Base-by-base conservation (phyloP, 2,329 filamentous ascomycete genomes). In the Aureobasidium sp. region DNA sequence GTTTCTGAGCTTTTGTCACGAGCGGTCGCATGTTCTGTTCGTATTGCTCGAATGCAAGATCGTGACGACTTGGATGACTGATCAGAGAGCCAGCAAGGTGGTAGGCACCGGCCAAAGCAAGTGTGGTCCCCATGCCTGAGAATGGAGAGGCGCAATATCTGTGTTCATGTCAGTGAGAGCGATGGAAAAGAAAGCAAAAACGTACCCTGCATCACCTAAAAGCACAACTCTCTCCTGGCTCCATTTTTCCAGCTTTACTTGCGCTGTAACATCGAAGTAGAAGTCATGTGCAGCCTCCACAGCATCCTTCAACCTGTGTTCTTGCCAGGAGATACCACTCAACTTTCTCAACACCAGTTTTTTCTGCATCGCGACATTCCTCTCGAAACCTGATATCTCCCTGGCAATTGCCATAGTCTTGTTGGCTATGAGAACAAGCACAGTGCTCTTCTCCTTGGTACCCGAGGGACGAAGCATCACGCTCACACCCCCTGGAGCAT, bases 261-360 rank as follows among this genome's bases (percentile, higher is more conserved):
- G 70, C 7, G 66, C 70, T 25, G 70, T 64, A 3, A 63, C 29
- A 9, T 59, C 52, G 53, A 65, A 66, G 61, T 70, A 70, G 62
- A 71, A 69, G 57, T 71, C 69, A 4, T 68, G 62, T 3, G 66
- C 64, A 15, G 62, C 45, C 32, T 69, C 59, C 70, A 77, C 73
- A 0, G 69, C 74, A 5, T 69, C 63, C 37, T 77, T 64, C 6
- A 79, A 68, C 4, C 76, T 69, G 0, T 68, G 62, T 4, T 69
- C 67, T 59, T 76, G 70, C 69, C 68, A 71, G 7, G 67, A 66
- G 5, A 64, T 64, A 37, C 67, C 66, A 6, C 61, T 49, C 60
- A 67, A 69, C 25, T 66, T 58, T 27, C 68, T 64, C n/a, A 64
- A 59, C 58, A 72, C 50, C 13, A 69, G 54, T 10, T 62, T 29